Evolutionary conservation across 1,284 basidiomycete genomes (phyloP), one percentile per base, ranked within the genome.

Genomic region (Microbotryum saponariae): DNA sequence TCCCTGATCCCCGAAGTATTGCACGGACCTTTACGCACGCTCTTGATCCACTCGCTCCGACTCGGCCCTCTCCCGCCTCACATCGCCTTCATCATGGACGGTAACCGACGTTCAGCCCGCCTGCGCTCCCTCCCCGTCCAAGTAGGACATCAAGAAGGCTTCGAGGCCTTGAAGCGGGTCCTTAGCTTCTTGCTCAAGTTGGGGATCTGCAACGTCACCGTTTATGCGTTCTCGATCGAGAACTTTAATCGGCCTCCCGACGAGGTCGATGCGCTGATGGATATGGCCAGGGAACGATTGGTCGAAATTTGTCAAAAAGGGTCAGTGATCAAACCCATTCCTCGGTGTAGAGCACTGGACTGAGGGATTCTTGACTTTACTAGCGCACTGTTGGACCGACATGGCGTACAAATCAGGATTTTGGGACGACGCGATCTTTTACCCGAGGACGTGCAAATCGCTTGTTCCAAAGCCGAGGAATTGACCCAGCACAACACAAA

Each of bases 51-150:
- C 31, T 52, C 71, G 2, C 65, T 73, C 56, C 61, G 63, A 10
- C 64, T 71, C 7, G 94, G 93, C 0, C 94, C 96, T 1, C 81
- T 96, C 23, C 96, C 96, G 0, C 77, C 80, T 49, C 96, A 99
- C 79, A 83, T 98, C 49, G 93, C 89, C 3, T 94, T 99, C 74
- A 88, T 97, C 45, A 96, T 99, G 91, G 96, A 99, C 72, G 96
- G 96, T 6, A 99, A 98, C 75, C 80, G 96, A 56, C 81, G 96
- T 6, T 97, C 89, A 74, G 94, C 96, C 0, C 81, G 88, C n/a
- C 79, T 75, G 66, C 79, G 82, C 23, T 82, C 85, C 7, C 81
- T 84, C 73, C 75, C 81, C 37, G 81, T 89, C 10, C 94, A 96
- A 1, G 79, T 89, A 61, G 94, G 96, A 1, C 96, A 99, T 75